These are phyloP conservation scores for Lactarius evosmus DNA, from an alignment of 768 basidiomycete genomes.

Conservation along the genomic window DNA sequence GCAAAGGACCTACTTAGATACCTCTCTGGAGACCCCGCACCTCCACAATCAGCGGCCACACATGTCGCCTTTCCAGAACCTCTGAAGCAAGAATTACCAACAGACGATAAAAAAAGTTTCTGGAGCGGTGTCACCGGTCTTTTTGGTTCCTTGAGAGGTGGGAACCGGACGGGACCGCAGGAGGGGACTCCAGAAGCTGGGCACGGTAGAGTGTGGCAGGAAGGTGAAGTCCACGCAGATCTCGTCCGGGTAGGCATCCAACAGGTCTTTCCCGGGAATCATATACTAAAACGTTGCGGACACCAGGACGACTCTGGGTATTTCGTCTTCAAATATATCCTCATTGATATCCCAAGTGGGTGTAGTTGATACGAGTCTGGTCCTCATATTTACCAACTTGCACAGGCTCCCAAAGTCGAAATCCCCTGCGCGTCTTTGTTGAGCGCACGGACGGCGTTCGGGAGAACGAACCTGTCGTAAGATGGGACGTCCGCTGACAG, in stretches of 20 bases:
- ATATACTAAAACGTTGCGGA: not conserved
- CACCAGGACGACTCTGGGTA: constrained; percentile 69
- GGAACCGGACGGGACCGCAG: constrained; percentile 34
- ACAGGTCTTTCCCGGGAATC: not conserved
- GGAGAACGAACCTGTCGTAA: constrained; percentile 69
- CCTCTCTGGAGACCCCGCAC: constrained; percentile 59
- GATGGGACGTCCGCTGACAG: constrained; percentile 45
- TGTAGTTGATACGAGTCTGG: constrained; percentile 31
- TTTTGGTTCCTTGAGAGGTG: constrained; percentile 60
- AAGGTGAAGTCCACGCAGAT: constrained; percentile 81
- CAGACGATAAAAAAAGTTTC: constrained; percentile 37
- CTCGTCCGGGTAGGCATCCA: constrained; percentile 58
- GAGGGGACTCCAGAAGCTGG: constrained; percentile 34
- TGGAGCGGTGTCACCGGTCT: constrained; percentile 61
- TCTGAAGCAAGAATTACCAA: constrained; percentile 33
- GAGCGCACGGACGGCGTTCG: constrained; percentile 62
- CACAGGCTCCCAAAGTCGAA: constrained; percentile 58
- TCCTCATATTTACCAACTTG: constrained; percentile 30
- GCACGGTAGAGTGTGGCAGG: constrained; percentile 51
- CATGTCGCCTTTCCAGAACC: constrained; percentile 32
- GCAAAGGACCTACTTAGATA: constrained; percentile 64
- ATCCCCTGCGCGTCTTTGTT: constrained; percentile 65
- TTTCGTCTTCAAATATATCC: constrained; percentile 73
- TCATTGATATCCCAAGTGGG: constrained; percentile 79
- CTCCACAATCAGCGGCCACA: constrained; percentile 36